Base-by-base conservation (phyloP, 208 protist species). In the Crithidia bombi region DNA sequence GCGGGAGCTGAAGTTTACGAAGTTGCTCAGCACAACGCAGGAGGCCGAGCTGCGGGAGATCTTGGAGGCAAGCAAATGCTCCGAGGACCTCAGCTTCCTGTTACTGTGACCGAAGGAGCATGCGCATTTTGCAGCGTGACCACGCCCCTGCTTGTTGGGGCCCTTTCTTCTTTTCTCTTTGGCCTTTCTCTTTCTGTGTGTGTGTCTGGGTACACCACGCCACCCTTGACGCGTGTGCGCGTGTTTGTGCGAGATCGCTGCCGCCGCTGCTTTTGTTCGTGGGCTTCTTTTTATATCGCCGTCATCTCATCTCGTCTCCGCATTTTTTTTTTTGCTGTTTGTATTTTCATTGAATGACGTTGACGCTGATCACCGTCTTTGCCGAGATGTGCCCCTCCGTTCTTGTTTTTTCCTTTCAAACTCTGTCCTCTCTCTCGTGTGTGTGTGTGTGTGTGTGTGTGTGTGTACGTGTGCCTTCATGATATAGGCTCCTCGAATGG, bases 71-170 rank as follows among this genome's bases (percentile, higher is more conserved):
- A 59, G 54, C 19, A 47, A 49, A 12, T 76, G 70, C 43, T 76
- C 70, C 19, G 56, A 38, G n/a, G 70, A 70, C 47, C 46, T 76
- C 11, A 64, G 62, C 23, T 76, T 76, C 36, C 35, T 76, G 56
- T 5, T 21, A 3, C 26, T 54, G 43, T 65, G 30, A n/a, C n/a
- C n/a, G n/a, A 41, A 25, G 19, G 21, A 64, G 17, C 4, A 19
- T 54, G 5, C 25, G 26, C 32, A 6, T 58, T 58, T 58, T 36
- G n/a, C 28, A 17, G 47, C 21, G 19, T 17, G 7, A 25, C 47
- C 25, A n/a, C 5, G 10, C 25, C 32, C 17, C 0, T 33, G 26
- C n/a, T 54, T 9, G 10, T 54, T 54, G 4, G 10, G 2, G 19
- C 47, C 38, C 51, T 56, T 12, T 56, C 38, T 56, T 56, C 30